Evolutionary conservation across 2,329 filamentous ascomycete species (phyloP), one percentile per base, ranked within the genome.

Genomic region (Cladophialophora chaetospira): DNA sequence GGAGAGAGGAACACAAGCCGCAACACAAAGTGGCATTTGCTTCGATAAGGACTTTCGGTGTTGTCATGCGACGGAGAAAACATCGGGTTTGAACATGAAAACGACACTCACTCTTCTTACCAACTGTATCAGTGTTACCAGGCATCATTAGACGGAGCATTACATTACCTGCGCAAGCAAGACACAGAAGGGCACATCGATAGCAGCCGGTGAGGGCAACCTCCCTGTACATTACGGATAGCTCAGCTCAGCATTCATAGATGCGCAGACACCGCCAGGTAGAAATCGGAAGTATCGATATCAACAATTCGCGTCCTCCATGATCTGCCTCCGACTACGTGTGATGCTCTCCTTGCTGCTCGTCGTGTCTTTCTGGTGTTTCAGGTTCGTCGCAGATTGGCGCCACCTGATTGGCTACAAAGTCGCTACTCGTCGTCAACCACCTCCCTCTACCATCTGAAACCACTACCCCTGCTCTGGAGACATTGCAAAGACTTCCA

Each of bases 341-440:
- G n/a, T n/a, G n/a, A n/a, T n/a, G n/a, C n/a, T n/a, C n/a, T n/a
- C n/a, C n/a, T n/a, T n/a, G n/a, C n/a, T n/a, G n/a, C n/a, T n/a
- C 11, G 38, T 33, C 19, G n/a, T 19, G 43, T 9, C 28, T 19
- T 9, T 10, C 13, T 40, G 35, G 31, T 52, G 54, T 57, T 57
- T 57, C 47, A 57, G 47, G 47, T 19, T 42, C 54, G 54, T 57
- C 54, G 53, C 54, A 53, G 54, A 57, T 52, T 43, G 17, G 23
- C 26, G 38, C 31, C 42, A 31, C 15, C 19, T 53, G 40, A 57
- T 57, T 57, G 54, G 54, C 42, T 40, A 29, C 13, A 13, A 17
- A 53, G 35, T 54, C 44, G 43, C 49, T 21, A 17, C 43, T 15
- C 17, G 33, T 15, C n/a, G 35, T 17, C 21, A 19, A 13, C n/a